Percentiles rank a stretch among this genome's conserved stretches.
Evolutionary conservation across 441 rosid genomes (phyloP).

Genomic region (Rhodomyrtus psidioides): DNA sequence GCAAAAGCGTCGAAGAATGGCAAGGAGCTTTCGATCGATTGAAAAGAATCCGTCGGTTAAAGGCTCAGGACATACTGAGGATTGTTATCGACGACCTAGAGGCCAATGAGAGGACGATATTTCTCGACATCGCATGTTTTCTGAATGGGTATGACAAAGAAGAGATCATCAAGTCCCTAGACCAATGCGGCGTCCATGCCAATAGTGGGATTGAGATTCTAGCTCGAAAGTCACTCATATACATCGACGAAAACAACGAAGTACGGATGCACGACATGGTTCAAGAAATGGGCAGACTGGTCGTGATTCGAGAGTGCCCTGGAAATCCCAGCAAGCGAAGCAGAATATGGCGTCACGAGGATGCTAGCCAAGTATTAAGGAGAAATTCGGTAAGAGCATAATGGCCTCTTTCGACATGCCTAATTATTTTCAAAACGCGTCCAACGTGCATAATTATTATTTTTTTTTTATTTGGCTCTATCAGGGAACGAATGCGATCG

Average conservation of each 20-base stretch:
- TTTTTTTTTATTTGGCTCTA: not conserved
- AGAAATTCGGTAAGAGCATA: not conserved
- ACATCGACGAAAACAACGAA: not conserved
- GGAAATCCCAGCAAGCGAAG: not conserved
- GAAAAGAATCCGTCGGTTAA: not conserved
- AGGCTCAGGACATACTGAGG: not conserved
- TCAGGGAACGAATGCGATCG: not conserved
- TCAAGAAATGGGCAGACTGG: not conserved
- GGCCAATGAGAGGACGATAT: not conserved
- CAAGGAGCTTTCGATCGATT: not conserved
- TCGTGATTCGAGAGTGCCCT: not conserved
- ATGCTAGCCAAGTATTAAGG: not conserved
- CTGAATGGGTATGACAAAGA: not conserved
- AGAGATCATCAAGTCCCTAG: not conserved
- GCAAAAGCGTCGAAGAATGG: not conserved
- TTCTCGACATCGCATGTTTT: not conserved
- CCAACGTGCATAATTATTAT: not conserved
- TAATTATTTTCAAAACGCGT: not conserved
- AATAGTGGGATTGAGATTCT: not conserved
- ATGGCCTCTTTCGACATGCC: not conserved
- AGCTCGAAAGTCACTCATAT: not conserved
- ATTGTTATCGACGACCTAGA: not conserved
- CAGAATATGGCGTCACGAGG: not conserved
- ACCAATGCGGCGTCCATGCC: fast-evolving
- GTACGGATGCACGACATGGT: not conserved